Evolutionary conservation across 2,329 filamentous ascomycete genomes (phyloP).

Genomic region (Ramichloridium luteum): DNA sequence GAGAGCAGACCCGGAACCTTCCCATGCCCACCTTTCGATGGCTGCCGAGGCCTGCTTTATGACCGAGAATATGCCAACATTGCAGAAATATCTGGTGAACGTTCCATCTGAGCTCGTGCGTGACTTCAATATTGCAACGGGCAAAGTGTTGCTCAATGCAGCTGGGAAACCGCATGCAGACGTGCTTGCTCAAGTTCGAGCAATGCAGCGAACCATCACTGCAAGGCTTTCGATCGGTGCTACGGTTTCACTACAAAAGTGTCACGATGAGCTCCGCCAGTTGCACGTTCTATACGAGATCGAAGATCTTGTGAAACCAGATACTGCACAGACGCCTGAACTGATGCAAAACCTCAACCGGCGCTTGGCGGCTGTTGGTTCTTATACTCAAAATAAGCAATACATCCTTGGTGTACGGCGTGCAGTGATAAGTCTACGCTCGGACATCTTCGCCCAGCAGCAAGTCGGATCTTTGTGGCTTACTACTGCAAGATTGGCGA

Average conservation of each 20-base stretch:
- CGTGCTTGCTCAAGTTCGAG: constrained; percentile 48
- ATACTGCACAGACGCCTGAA: constrained; percentile 4
- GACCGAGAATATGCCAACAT: constrained; percentile 65
- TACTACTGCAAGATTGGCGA: constrained; percentile 68
- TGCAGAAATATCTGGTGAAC: constrained; percentile 47
- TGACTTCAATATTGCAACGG: constrained; percentile 77
- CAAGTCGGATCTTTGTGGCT: constrained; percentile 81
- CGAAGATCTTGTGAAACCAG: constrained; percentile 53
- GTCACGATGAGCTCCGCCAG: constrained; percentile 73
- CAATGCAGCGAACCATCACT: constrained; percentile 58
- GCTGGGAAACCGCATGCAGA: constrained; percentile 37
- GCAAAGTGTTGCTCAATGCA: constrained; percentile 49
- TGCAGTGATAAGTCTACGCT: constrained; percentile 53
- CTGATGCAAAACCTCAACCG: constrained; percentile 28
- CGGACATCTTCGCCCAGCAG: constrained; percentile 44
- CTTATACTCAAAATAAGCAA: constrained; percentile 85
- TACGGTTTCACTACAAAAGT: constrained; percentile 70
- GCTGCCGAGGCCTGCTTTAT: constrained; percentile 89
- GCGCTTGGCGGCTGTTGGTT: constrained; percentile 78
- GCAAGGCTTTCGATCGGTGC: constrained; percentile 62
- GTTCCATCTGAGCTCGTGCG: constrained; percentile 26
- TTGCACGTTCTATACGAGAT: constrained; percentile 81
- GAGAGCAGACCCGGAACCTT: constrained; percentile 4
- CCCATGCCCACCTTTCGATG: constrained; percentile 47
- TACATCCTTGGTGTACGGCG: constrained; percentile 77